Evolutionary conservation across 192 early-diverging fungal genomes (phyloP).

Genomic region (Backusella sp.): DNA sequence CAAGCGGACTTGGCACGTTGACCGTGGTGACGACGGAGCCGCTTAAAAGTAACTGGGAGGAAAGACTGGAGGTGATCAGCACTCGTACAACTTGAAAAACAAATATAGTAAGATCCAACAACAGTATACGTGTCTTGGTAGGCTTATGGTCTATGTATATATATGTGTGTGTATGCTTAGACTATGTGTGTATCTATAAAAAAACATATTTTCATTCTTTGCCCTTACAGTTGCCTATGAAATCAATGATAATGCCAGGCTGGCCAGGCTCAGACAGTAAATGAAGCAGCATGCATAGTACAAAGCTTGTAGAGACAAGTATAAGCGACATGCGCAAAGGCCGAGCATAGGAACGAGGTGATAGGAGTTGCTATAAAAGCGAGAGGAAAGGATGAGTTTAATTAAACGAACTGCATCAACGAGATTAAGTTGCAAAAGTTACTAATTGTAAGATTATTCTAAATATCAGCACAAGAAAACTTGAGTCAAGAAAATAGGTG

Average conservation of each 20-base stretch:
- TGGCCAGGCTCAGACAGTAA: conserved; percentile 16
- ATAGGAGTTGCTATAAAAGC: conserved; percentile 23
- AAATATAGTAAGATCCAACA: conserved; percentile 26
- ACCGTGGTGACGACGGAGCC: background rate
- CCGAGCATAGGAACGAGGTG: conserved; percentile 26
- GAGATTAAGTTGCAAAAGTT: background rate
- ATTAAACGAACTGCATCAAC: background rate
- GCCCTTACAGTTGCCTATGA: conserved; percentile 32
- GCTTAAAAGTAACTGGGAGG: conserved; percentile 15
- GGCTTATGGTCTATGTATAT: conserved; percentile 20
- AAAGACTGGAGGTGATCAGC: conserved; percentile 26
- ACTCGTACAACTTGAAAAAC: conserved; percentile 31
- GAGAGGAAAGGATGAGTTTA: background rate
- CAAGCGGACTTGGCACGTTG: conserved; percentile 12
- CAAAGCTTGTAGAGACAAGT: conserved; percentile 20
- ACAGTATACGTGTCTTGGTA: conserved; percentile 13
- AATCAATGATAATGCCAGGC: conserved; percentile 32
- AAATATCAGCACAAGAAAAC: conserved; percentile 24
- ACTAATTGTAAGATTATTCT: conserved; percentile 32
- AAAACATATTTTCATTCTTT: background rate
- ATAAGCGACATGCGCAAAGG: conserved; percentile 26
- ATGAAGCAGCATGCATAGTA: conserved; percentile 22
- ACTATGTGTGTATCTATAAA: background rate
- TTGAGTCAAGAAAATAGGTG: conserved; percentile 35
- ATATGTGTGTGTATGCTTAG: background rate